phyloP scores from a whole-genome alignment of 2,329 filamentous ascomycete species.

The Lasiodiplodia sp. region DNA sequence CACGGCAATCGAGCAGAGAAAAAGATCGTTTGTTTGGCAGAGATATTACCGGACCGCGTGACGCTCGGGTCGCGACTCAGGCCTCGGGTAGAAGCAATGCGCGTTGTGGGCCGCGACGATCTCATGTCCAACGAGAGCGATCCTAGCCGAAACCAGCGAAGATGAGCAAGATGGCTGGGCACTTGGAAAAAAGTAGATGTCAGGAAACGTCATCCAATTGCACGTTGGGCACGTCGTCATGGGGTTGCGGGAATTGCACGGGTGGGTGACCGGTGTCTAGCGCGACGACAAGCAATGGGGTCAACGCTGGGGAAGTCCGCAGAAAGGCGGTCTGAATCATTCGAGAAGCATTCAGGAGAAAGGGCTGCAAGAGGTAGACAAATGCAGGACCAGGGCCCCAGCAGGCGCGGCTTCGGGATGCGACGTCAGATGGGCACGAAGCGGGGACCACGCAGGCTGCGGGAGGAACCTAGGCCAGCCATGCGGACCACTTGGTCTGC shows the following conservation, averaged over 20 bases:
- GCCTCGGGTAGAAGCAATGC: slow-evolving; percentile 14
- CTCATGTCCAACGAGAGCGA: slow-evolving; percentile 11
- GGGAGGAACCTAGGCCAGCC: slow-evolving; percentile 19
- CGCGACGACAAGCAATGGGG: not conserved
- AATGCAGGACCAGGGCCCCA: slow-evolving; percentile 19
- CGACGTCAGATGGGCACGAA: slow-evolving; percentile 22
- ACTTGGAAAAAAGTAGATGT: not conserved
- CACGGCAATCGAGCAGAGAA: not conserved
- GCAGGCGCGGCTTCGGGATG: slow-evolving; percentile 11
- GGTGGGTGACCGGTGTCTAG: not conserved
- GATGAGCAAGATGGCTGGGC: slow-evolving; percentile 1
- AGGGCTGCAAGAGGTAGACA: slow-evolving; percentile 27
- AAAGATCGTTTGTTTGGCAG: slow-evolving; percentile 21
- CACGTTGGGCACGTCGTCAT: slow-evolving; percentile 5
- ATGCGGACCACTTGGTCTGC: slow-evolving; percentile 18
- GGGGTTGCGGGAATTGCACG: not conserved
- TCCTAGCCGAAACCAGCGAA: slow-evolving; percentile 1
- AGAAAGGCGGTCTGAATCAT: slow-evolving; percentile 28
- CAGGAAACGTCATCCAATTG: slow-evolving; percentile 16
- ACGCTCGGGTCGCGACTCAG: slow-evolving; percentile 19
- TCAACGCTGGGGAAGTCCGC: not conserved
- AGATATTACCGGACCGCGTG: not conserved
- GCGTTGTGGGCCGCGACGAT: slow-evolving; percentile 19
- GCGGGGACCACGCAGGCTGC: slow-evolving; percentile 3
- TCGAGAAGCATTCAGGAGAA: slow-evolving; percentile 24